Base-by-base conservation (phyloP, 192 early-diverging fungal genomes). In the Podila epicladia region DNA sequence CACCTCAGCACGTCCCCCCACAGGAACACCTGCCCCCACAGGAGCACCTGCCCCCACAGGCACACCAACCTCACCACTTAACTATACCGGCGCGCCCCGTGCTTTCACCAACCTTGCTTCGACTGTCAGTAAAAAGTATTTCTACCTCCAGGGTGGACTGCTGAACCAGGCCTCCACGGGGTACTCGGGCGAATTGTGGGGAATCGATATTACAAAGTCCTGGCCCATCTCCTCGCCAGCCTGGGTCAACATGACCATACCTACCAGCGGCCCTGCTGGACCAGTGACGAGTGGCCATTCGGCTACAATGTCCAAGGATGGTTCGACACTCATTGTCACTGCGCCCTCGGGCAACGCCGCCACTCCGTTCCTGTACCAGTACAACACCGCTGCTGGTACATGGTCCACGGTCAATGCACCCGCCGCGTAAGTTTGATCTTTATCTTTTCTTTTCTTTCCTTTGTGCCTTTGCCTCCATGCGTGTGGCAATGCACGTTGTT, bases 101-200 rank as follows among this genome's bases (percentile, higher is more conserved):
- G 73, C 41, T 20, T 75, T 75, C 29, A 9, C 49, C 19, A 67
- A 62, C 13, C 3, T 76, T 22, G 74, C 74, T 17, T 76, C 74
- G 9, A 31, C 63, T 5, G 20, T 58, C 11, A 59, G 58, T 57
- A 70, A 53, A 0, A 69, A 76, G 51, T 45, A 37, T 24, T 62
- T 76, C 58, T 76, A 48, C 15, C 71, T 62, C 45, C 67, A 76
- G 32, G 74, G 74, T 26, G 74, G 74, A 29, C 61, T 31, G 29
- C 20, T 76, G 31, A 70, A 70, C 51, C 15, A 51, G 7, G 63
- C 29, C 29, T 22, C n/a, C 17, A 20, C 33, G 1, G 1, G 9
- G 0, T 65, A 60, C n/a, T 50, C 68, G 9, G 26, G 29, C n/a
- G 64, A 76, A 3, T n/a, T 76, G 0, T 76, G 12, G 12, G 63